These are phyloP conservation scores for Haberlea rhodopensis DNA, from an alignment of 257 asterid genomes.

Conservation along the genomic window DNA sequence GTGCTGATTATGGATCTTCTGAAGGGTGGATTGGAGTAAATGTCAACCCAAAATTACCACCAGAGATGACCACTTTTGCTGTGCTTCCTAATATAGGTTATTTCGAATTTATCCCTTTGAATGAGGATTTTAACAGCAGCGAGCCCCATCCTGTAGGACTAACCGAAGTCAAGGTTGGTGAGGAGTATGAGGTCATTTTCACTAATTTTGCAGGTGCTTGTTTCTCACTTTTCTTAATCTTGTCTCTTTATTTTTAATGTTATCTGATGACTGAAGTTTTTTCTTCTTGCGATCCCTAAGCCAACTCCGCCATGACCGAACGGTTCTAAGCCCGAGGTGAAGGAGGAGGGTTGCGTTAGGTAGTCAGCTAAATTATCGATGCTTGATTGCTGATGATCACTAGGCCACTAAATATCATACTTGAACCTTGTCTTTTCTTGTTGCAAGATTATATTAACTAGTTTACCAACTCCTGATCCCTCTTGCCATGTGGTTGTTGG, in stretches of 20 bases:
- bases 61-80: constrained; percentile 57
- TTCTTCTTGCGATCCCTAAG: no score
- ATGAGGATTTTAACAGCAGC: constrained; percentile 12
- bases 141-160: constrained; percentile 45
- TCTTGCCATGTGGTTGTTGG: constrained; percentile 11
- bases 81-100: constrained; percentile 74
- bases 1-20: constrained; percentile 88
- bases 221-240: background rate
- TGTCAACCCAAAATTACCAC: constrained; percentile 58
- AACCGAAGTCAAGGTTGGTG: constrained; percentile 70
- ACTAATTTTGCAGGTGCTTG: constrained; percentile 69
- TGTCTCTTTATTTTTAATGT: background rate
- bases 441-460: no score
- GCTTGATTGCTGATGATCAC: no score
- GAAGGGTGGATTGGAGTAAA: constrained; percentile 92
- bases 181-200: constrained; percentile 66
- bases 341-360: no score
- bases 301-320: no score
- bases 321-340: no score
- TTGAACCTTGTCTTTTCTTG: no score
- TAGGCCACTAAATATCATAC: no score
- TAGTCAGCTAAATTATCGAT: no score
- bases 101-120: constrained; percentile 63
- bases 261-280: background rate
- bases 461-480: background rate